These are phyloP conservation scores for Perkinsus marinus DNA, from an alignment of 169 alveolate genomes.

Conservation along the genomic window DNA sequence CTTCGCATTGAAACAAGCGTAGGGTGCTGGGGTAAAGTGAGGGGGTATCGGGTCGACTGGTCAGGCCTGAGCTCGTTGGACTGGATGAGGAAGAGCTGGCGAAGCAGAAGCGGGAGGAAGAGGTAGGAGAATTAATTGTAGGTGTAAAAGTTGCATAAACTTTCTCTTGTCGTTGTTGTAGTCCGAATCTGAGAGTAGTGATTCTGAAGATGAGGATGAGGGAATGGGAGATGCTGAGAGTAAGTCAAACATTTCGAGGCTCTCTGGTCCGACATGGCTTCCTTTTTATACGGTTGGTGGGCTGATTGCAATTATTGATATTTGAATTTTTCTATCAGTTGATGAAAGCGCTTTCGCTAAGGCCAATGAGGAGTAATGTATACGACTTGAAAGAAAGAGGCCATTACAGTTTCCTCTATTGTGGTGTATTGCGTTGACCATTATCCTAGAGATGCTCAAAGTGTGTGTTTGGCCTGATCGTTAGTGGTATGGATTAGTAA, in stretches of 20 bases:
- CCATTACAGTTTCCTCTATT: neutral
- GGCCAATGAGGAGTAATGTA: neutral
- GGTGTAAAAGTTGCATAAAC: neutral
- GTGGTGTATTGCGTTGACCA: neutral
- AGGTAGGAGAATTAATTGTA: neutral
- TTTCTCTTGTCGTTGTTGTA: neutral
- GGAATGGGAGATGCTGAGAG: neutral
- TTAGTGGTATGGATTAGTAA: no score
- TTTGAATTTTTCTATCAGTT: neutral
- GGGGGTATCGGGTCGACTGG: neutral
- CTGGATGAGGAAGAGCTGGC: neutral
- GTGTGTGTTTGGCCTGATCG: no score
- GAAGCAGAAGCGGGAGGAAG: neutral
- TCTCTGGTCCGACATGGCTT: neutral
- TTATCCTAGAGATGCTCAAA: neutral
- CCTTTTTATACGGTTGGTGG: neutral
- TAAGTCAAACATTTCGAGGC: no score
- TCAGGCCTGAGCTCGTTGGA: neutral
- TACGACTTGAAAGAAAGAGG: neutral
- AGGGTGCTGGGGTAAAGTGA: neutral
- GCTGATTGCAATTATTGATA: neutral
- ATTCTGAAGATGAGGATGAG: neutral
- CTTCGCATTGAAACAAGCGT: neutral
- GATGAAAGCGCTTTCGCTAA: neutral
- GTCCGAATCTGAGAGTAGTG: neutral